phyloP scores from a whole-genome alignment of 805 yeast genomes.

The Cyberlindnera euphorbiiphila region DNA sequence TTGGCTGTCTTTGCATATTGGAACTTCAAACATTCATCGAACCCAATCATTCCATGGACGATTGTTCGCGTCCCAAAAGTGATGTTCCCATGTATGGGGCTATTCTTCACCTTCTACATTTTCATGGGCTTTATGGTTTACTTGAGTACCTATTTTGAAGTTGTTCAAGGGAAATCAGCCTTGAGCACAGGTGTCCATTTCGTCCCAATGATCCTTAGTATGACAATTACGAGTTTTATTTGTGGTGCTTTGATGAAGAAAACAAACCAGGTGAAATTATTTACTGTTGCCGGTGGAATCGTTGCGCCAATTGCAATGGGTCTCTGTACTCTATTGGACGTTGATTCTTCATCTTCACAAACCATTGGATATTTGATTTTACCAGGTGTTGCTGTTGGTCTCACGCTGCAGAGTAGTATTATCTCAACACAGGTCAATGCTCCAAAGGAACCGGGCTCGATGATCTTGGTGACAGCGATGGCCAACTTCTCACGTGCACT shows the following conservation, averaged over 20 bases:
- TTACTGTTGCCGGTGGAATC: slow-evolving; percentile 33
- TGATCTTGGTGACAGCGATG: slow-evolving; percentile 44
- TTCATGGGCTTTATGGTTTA: slow-evolving; percentile 5
- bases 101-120: slow-evolving; percentile 4
- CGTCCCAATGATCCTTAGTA: slow-evolving; percentile 39
- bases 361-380: slow-evolving; percentile 45
- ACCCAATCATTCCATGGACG: slow-evolving; percentile 24
- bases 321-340: slow-evolving; percentile 36
- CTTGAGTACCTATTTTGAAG: slow-evolving; percentile 13
- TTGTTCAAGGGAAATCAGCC: slow-evolving; percentile 35
- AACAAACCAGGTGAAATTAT: slow-evolving; percentile 39
- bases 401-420: slow-evolving; percentile 42
- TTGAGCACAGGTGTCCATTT: slow-evolving; percentile 43
- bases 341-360: slow-evolving; percentile 33
- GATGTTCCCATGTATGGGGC: not conserved
- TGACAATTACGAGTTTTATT: slow-evolving; percentile 27
- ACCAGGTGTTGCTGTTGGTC: slow-evolving; percentile 46
- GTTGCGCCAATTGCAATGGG: slow-evolving; percentile 44
- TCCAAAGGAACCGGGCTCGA: slow-evolving; percentile 47
- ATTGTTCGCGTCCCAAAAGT: slow-evolving; percentile 2
- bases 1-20: slow-evolving; percentile 1
- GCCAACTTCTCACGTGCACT: slow-evolving; percentile 41
- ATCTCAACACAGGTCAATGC: slow-evolving; percentile 44
- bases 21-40: slow-evolving; percentile 5
- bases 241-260: slow-evolving; percentile 36